Evolutionary conservation across 2,329 filamentous ascomycete species (phyloP).

Genomic region (Sporothrix schenckii): DNA sequence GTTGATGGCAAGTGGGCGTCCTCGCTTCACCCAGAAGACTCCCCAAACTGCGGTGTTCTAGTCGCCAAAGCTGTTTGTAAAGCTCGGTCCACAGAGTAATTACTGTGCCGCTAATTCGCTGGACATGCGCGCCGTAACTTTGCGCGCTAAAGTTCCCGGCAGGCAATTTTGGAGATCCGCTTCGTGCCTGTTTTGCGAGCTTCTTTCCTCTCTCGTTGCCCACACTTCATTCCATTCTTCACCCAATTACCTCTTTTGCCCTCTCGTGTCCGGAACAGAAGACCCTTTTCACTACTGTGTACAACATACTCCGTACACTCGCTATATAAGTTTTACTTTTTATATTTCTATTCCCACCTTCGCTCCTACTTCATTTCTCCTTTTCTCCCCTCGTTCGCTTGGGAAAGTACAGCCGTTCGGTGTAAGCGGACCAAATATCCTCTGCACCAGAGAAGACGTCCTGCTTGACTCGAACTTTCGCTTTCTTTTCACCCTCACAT

Average conservation of each 20-base stretch:
- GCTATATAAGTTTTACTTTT: too few species aligned
- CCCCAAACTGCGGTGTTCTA: slow-evolving; percentile 1
- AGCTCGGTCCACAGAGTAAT: not conserved
- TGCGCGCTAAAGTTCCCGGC: slow-evolving; percentile 31
- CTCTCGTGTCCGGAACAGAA: not conserved
- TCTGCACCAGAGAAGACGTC: too few species aligned
- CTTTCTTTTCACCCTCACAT: not conserved
- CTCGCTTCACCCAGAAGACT: not conserved
- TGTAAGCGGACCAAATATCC: too few species aligned
- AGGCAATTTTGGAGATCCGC: slow-evolving; percentile 29
- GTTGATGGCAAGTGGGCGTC: not conserved
- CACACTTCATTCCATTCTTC: not conserved
- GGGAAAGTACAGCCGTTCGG: too few species aligned
- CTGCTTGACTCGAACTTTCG: not conserved
- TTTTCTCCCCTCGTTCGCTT: too few species aligned
- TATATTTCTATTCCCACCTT: too few species aligned
- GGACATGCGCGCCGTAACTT: slow-evolving; percentile 8
- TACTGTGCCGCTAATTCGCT: slow-evolving; percentile 13
- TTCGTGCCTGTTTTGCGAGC: not conserved
- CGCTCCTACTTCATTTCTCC: too few species aligned
- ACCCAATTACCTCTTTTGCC: not conserved
- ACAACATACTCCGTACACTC: too few species aligned
- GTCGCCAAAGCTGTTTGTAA: not conserved
- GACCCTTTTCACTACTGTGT: too few species aligned
- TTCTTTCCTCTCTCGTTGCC: slow-evolving; percentile 13